phyloP scores from a whole-genome alignment of 208 protist species.

The Crithidia mellificae region DNA sequence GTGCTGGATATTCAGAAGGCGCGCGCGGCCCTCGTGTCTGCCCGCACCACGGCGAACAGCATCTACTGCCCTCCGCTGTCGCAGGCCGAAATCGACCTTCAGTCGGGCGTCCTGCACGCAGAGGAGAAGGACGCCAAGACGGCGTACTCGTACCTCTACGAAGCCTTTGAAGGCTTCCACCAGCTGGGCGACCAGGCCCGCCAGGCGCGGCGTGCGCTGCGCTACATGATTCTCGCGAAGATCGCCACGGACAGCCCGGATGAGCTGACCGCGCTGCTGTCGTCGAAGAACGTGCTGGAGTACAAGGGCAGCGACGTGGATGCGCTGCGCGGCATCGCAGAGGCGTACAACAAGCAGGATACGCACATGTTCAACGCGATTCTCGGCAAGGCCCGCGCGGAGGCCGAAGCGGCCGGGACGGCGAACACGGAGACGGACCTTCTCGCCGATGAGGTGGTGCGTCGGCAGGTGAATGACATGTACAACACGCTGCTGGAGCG shows the following conservation, averaged over 20 bases:
- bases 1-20: slow-evolving; percentile 94
- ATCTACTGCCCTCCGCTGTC: slow-evolving; percentile 98
- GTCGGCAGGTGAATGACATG: slow-evolving; percentile 93
- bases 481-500: slow-evolving; percentile 96
- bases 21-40: slow-evolving; percentile 95
- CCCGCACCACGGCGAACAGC: slow-evolving; percentile 96
- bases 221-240: slow-evolving; percentile 98
- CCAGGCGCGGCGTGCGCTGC: slow-evolving; percentile 89
- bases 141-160: slow-evolving; percentile 98
- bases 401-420: slow-evolving; percentile 17
- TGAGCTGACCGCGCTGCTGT: slow-evolving; percentile 77
- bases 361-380: slow-evolving; percentile 94
- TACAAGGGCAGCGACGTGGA: slow-evolving; percentile 92
- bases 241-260: slow-evolving; percentile 83
- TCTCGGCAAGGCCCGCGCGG: slow-evolving; percentile 36
- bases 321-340: slow-evolving; percentile 94
- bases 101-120: slow-evolving; percentile 96
- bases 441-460: slow-evolving; percentile 88
- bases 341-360: slow-evolving; percentile 94
- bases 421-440: slow-evolving; percentile 44
- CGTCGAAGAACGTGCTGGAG: slow-evolving; percentile 91
- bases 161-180: slow-evolving; percentile 98
- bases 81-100: slow-evolving; percentile 98
- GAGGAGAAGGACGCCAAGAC: slow-evolving; percentile 99
- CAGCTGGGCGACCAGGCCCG: slow-evolving; percentile 80